Evolutionary conservation across 2,329 filamentous ascomycete species (phyloP), one percentile per base, ranked within the genome.

Genomic region (Akanthomyces uredinophilus): DNA sequence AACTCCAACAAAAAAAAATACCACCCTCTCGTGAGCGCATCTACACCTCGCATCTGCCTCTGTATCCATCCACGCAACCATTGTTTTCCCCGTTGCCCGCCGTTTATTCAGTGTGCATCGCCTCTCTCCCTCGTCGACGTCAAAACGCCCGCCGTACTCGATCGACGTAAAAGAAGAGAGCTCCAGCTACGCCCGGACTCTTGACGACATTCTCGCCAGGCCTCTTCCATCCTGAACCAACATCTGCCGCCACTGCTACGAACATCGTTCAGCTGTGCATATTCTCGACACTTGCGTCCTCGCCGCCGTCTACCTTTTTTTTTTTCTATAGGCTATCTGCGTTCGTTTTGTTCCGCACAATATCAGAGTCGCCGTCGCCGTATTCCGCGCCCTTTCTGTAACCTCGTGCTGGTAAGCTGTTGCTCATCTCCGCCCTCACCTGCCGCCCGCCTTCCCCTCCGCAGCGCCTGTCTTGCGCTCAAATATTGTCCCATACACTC

Each of bases 1-100:
- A 61, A 61, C 51, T 61, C 51, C 51, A 61, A 55, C 51, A 16
- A 41, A 55, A 61, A 60, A 61, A 24, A 5, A 49, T 35, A 61
- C 24, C 41, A 44, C 58, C 32, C 10, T 47, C 57, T 61, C 43
- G 41, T 49, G 59, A 61, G 59, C 59, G 43, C 50, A 61, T 55
- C 59, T 61, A 24, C 59, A 49, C 32, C 41, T 61, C 59, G 57
- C 49, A 29, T 41, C 46, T 47, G 44, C 57, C 47, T 60, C 49
- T 46, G 29, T 37, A 39, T 18, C 16, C 35, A 13, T 53, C 39
- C 47, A 51, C 35, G 13, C 47, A 43, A 51, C 46, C 37, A 41
- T 32, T 6, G 10, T 20, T 16, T 16, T 24, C 43, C 20, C 24
- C 29, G 14, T 43, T 43, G 46, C 37, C 32, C 32, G 32, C 55